Evolutionary conservation across 2,329 filamentous ascomycete genomes (phyloP), one percentile per base, ranked within the genome.

Genomic region (Paraphoma chrysanthemicola): DNA sequence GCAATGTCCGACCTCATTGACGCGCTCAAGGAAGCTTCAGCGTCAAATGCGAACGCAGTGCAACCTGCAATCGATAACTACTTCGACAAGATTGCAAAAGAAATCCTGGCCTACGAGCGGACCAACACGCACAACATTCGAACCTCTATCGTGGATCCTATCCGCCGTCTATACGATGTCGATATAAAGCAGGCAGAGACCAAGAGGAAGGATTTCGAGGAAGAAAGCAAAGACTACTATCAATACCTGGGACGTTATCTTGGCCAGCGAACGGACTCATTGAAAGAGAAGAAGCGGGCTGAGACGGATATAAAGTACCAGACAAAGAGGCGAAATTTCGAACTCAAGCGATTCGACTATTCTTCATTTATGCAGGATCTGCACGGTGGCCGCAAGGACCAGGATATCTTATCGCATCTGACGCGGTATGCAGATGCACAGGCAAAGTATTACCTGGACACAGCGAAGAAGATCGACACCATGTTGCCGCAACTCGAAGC

Each of bases 331-430:
- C 89, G 92, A 44, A 97, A 93, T 66, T 99, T 99, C 70, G 95
- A 99, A 80, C 84, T 99, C 54, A 97, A 96, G 80, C 89, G 96
- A 9, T 99, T 99, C 70, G 96, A 99, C 77, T 99, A 99, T 76
- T 98, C 94, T 3, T 97, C 92, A 12, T 99, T 98, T 73, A 96
- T 99, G 91, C 94, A 98, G 71, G 95, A 99, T 80, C 83, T 99
- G n/a, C 95, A 98, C 62, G 95, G 95, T 30, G 95, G 95, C n/a
- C 89, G 95, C 60, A 99, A 98, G 75, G 95, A 99, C 70, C 95
- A 98, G 72, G 95, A 99, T 75, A 91, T 99, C 4, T 79, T 99
- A 30, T 98, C 94, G 1, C 91, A 97, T 72, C 83, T 99, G 31
- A 99, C 95, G 1, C 94, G 90, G 73, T 99, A 93, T 74, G 96